These are phyloP conservation scores for Phytopythium delawarense DNA, from an alignment of 352 stramenopile species.

Conservation along the genomic window DNA sequence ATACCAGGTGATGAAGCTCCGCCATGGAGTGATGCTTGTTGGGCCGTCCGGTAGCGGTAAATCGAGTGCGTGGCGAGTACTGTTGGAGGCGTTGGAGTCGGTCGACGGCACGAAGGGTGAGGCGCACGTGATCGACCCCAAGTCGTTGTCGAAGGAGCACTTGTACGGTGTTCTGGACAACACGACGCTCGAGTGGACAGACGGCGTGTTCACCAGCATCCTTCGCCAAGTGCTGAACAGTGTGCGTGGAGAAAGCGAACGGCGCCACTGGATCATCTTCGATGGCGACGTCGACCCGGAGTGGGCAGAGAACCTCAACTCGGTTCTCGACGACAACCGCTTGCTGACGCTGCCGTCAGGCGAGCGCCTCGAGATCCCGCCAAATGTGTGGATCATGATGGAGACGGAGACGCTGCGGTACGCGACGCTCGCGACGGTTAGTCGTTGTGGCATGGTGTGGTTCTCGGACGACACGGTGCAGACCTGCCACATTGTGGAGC, in stretches of 20 bases:
- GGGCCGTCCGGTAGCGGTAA: constrained; percentile 97
- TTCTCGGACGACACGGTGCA: constrained; percentile 97
- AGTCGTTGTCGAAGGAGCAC: constrained; percentile 97
- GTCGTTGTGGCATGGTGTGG: constrained; percentile 99
- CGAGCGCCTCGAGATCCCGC: constrained; percentile 96
- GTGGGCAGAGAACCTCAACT: constrained; percentile 99
- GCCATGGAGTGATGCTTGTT: constrained; percentile 99
- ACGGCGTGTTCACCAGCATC: constrained; percentile 98
- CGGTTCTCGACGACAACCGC: constrained; percentile 99
- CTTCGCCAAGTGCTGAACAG: constrained; percentile 97
- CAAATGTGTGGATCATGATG: constrained; percentile 99
- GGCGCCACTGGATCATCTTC: constrained; percentile 99
- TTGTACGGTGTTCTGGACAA: constrained; percentile 99
- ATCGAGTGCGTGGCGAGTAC: constrained; percentile 90
- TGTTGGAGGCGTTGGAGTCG: constrained; percentile 93
- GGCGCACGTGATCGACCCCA: constrained; percentile 98
- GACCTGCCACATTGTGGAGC: constrained; percentile 88
- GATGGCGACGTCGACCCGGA: constrained; percentile 99
- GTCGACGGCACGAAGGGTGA: constrained; percentile 96
- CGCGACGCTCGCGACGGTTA: constrained; percentile 99
- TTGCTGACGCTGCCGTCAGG: constrained; percentile 98
- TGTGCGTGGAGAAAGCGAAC: constrained; percentile 94
- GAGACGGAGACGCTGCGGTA: constrained; percentile 99
- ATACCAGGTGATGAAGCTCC: constrained; percentile 97
- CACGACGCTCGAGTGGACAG: constrained; percentile 99